These are phyloP conservation scores for Coffea canephora DNA, from an alignment of 257 asterid species.

Conservation along the genomic window DNA sequence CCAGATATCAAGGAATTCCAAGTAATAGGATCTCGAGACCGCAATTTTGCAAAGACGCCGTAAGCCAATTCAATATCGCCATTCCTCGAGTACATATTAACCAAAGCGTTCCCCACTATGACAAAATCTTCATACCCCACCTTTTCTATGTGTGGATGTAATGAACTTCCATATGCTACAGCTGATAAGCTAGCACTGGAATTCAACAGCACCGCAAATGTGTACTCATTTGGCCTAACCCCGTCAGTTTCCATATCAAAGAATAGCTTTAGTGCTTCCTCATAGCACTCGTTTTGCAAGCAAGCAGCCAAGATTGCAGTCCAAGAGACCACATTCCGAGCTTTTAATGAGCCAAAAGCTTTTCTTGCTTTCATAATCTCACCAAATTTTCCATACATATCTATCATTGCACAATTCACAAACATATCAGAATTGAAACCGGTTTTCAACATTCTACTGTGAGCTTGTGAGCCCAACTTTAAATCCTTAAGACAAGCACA, in stretches of 20 bases:
- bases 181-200: slow-evolving; percentile 75
- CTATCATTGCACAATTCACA: slow-evolving; percentile 58
- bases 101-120: slow-evolving; percentile 59
- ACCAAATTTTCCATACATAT: slow-evolving; percentile 86
- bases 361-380: slow-evolving; percentile 42
- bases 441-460: slow-evolving; percentile 42
- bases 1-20: slow-evolving; percentile 82
- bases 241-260: slow-evolving; percentile 47
- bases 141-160: slow-evolving; percentile 62
- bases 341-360: slow-evolving; percentile 35
- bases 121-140: slow-evolving; percentile 48
- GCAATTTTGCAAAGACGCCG: slow-evolving; percentile 41
- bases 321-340: slow-evolving; percentile 69
- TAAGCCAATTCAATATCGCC: slow-evolving; percentile 63
- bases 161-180: slow-evolving; percentile 58
- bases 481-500: slow-evolving; percentile 57
- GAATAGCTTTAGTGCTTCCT: slow-evolving; percentile 67
- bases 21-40: slow-evolving; percentile 45
- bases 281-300: slow-evolving; percentile 64
- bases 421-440: slow-evolving; percentile 50
- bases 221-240: slow-evolving; percentile 71
- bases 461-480: slow-evolving; percentile 62
- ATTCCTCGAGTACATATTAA: slow-evolving; percentile 65
- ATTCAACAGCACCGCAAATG: slow-evolving; percentile 65
- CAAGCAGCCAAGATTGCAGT: slow-evolving; percentile 68